phyloP scores from a whole-genome alignment of 2,329 filamentous ascomycete genomes.

The Aureobasidium uvarum region DNA sequence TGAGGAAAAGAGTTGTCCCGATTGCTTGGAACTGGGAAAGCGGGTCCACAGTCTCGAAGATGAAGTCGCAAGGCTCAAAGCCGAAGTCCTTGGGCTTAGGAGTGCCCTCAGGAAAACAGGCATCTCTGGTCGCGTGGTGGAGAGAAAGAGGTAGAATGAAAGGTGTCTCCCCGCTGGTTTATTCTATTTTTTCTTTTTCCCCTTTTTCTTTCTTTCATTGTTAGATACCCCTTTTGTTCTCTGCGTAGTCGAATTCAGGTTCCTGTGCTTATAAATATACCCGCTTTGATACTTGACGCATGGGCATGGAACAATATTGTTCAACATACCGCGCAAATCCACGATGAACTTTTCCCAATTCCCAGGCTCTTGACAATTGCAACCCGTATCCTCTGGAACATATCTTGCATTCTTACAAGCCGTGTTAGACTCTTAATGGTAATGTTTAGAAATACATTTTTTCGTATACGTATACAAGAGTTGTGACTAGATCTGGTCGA shows the following conservation, averaged over 20 bases:
- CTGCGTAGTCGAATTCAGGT: neutral
- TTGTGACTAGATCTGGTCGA: no score
- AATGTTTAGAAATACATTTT: neutral
- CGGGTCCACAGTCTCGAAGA: constrained; percentile 23
- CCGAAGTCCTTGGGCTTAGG: constrained; percentile 28
- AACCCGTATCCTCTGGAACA: neutral
- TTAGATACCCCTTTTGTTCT: constrained; percentile 15
- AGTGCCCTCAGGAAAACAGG: constrained; percentile 23
- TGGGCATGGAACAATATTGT: neutral
- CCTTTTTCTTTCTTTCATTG: neutral
- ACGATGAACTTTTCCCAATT: no score
- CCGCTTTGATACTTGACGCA: neutral
- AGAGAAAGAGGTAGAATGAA: constrained; percentile 4
- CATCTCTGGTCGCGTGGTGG: neutral
- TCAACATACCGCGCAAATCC: neutral
- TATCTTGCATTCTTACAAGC: neutral
- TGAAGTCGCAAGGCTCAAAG: constrained; percentile 26
- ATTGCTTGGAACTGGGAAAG: neutral
- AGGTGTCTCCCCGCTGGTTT: neutral
- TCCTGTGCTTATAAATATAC: neutral
- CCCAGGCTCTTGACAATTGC: no score
- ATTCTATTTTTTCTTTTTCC: neutral
- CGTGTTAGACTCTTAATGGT: neutral
- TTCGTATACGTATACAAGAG: no score
- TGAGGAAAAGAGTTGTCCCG: neutral